Evolutionary conservation across 2,329 filamentous ascomycete genomes (phyloP), one percentile per base, ranked within the genome.

Genomic region (Cryphonectria japonica): DNA sequence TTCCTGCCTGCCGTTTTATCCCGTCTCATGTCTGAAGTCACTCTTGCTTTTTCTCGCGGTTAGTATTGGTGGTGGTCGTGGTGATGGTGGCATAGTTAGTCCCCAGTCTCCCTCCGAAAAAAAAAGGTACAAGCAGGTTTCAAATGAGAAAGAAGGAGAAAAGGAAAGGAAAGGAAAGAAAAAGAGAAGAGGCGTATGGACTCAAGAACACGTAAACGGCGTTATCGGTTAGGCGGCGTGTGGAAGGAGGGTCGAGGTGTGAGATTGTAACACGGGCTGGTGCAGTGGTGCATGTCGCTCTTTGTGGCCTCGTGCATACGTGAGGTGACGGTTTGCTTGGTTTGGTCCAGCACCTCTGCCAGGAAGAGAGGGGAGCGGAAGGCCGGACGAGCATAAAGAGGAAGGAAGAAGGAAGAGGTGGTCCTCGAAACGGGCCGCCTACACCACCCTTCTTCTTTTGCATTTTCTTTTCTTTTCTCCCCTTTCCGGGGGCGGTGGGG

Each of bases 401-500:
- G 1, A 57, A 16, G 6, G 14, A 34, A 32, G 32, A 16, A 29
- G 14, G 13, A 14, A 29, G 5, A 57, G 7, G 32, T 39, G 59
- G 59, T 61, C 59, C 19, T 34, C 34, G 59, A 61, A 34, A 61
- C 22, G 59, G 59, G 59, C 59, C 59, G 34, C 34, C 46, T 34
- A 61, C 59, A 39, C 59, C 22, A 26, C 34, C 22, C 22, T 50
- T 9, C 8, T 50, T 50, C 1, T 19, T 11, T n/a, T 9, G 8
- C 2, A 16, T 43, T 16, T 43, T 16, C 5, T 5, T 5, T 43
- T 43, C 3, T n/a, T 7, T 6, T 50, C 8, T 9, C 7, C 2
- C 32, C 34, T 3, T 22, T 19, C 59, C 19, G 19, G 32, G 32
- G 19, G 59, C 29, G 29, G 54, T 32, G 54, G 46, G 14, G 14